Evolutionary conservation across 2,329 filamentous ascomycete genomes (phyloP).

Genomic region (Trichoderma pleuroti): DNA sequence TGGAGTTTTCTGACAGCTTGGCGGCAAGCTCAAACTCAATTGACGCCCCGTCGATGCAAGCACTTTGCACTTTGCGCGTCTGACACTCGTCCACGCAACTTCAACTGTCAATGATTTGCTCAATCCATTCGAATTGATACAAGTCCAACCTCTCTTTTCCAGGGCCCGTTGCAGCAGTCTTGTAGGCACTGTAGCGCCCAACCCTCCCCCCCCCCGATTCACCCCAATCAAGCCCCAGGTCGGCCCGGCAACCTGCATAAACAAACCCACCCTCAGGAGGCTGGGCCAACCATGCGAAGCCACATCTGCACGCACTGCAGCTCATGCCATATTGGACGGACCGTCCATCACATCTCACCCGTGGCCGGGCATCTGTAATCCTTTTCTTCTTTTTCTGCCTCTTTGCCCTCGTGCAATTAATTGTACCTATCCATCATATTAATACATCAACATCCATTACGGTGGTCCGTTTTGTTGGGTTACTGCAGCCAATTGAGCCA

Average conservation of each 20-base stretch:
- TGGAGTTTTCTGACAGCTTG: not conserved
- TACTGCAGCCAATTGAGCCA: not conserved
- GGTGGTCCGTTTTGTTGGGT: not conserved
- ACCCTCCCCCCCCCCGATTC: not conserved
- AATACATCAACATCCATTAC: too few species aligned
- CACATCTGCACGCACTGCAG: slow-evolving; percentile 23
- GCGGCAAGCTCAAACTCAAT: not conserved
- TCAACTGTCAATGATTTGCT: not conserved
- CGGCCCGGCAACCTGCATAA: slow-evolving; percentile 36
- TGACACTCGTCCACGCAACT: not conserved
- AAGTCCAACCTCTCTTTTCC: not conserved
- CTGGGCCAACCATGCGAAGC: slow-evolving; percentile 32
- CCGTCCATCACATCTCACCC: slow-evolving; percentile 1
- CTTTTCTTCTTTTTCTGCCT: not conserved
- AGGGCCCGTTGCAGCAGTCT: not conserved
- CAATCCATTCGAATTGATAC: not conserved
- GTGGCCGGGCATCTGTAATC: not conserved
- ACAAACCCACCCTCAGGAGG: slow-evolving; percentile 29
- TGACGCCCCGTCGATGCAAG: not conserved
- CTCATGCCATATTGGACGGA: not conserved
- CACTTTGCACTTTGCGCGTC: not conserved
- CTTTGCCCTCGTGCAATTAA: not conserved
- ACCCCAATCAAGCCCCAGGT: slow-evolving; percentile 16
- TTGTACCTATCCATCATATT: too few species aligned
- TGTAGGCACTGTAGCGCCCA: not conserved